phyloP scores from a whole-genome alignment of 2,329 filamentous ascomycete species.

The Xylaria polymorpha region DNA sequence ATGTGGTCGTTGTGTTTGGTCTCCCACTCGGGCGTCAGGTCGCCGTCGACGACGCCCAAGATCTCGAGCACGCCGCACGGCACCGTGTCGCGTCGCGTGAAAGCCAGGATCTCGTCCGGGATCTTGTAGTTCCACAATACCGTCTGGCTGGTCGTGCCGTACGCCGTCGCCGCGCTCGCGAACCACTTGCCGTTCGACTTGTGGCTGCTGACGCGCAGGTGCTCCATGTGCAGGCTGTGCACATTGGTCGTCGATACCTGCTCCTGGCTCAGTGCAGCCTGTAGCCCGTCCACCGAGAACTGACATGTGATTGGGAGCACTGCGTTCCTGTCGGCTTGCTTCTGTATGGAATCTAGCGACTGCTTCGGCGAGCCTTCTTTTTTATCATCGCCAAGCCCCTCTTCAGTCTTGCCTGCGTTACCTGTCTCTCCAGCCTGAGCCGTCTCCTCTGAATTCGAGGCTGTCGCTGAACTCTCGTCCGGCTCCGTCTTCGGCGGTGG shows the following conservation, averaged over 20 bases:
- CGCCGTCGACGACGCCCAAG: constrained; percentile 61
- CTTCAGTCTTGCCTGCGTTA: constrained; percentile 6
- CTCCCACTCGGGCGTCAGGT: constrained; percentile 66
- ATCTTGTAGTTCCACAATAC: constrained; percentile 71
- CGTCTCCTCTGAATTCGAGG: constrained; percentile 33
- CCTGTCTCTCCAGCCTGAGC: constrained; percentile 14
- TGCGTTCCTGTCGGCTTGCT: constrained; percentile 46
- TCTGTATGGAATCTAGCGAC: constrained; percentile 53
- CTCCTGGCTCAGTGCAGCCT: constrained; percentile 58
- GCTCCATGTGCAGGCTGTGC: constrained; percentile 60
- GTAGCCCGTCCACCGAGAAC: constrained; percentile 60
- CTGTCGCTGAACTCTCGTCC: constrained; percentile 22
- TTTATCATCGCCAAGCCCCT: constrained; percentile 25
- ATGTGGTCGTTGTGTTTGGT: constrained; percentile 55
- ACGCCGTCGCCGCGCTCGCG: constrained; percentile 65
- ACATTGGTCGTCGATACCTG: constrained; percentile 45
- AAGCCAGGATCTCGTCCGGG: constrained; percentile 62
- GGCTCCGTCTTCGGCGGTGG: constrained; percentile 42
- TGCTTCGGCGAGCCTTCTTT: constrained; percentile 41
- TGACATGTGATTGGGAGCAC: constrained; percentile 59
- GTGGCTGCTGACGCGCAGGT: constrained; percentile 54
- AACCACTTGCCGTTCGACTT: constrained; percentile 65
- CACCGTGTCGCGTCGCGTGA: constrained; percentile 64
- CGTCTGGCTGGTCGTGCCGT: constrained; percentile 64
- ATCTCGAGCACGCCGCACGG: constrained; percentile 71